These are phyloP conservation scores for Chlamydomonas applanata DNA, from an alignment of 139 green algal species.

Conservation along the genomic window DNA sequence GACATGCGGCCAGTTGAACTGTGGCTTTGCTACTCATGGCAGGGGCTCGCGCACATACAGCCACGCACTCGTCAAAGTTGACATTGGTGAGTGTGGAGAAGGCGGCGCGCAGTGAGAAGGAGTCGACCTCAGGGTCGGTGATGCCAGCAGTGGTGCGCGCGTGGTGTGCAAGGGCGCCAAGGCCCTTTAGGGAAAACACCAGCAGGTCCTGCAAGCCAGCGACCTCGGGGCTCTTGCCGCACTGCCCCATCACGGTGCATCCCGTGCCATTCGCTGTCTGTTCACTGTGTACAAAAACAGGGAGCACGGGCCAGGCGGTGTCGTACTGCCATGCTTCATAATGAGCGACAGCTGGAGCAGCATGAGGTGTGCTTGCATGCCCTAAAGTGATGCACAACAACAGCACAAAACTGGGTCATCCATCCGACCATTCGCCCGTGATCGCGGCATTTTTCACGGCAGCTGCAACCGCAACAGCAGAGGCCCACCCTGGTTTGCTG, in stretches of 20 bases:
- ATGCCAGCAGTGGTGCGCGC: slow-evolving; percentile 6
- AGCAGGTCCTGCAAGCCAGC: slow-evolving; percentile 61
- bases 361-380: too few relatives aligned
- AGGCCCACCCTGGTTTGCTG: too few relatives aligned
- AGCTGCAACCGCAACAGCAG: too few relatives aligned
- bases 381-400: too few relatives aligned
- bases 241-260: slow-evolving; percentile 53
- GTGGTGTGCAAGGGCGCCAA: slow-evolving; percentile 4
- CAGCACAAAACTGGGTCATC: too few relatives aligned
- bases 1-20: too few relatives aligned
- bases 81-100: slow-evolving; percentile 77
- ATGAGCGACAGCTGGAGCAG: too few relatives aligned
- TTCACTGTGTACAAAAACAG: slow-evolving; percentile 48
- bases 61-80: slow-evolving; percentile 32
- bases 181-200: slow-evolving; percentile 42
- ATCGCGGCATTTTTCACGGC: too few relatives aligned
- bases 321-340: too few relatives aligned
- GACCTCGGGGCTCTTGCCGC: slow-evolving; percentile 69
- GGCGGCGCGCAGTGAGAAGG: slow-evolving; percentile 17
- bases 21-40: too few relatives aligned
- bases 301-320: too few relatives aligned
- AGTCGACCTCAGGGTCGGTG: slow-evolving; percentile 1
- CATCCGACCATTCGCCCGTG: too few relatives aligned
- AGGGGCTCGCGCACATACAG: neutral
- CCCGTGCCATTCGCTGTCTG: slow-evolving; percentile 61